Percentiles rank a stretch among this genome's conserved stretches.
Evolutionary conservation across 306 rosid species (phyloP).

Genomic region (Delonix regia): DNA sequence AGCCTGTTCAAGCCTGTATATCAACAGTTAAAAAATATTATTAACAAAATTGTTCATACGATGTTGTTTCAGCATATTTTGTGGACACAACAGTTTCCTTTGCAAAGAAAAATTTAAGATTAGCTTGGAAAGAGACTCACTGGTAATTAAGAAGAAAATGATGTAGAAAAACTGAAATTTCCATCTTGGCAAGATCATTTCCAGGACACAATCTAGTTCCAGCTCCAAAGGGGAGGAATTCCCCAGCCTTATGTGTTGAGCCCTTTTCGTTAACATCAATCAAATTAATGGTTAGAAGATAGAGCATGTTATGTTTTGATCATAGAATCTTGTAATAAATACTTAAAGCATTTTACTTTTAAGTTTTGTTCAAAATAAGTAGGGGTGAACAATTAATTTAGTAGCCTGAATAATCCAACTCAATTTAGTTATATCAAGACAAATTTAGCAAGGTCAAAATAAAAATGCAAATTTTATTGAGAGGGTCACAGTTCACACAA

Average conservation of each 20-base stretch:
- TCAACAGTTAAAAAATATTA: slow-evolving; percentile 15
- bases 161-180: slow-evolving; percentile 82
- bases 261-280: slow-evolving; percentile 31
- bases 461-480: too few species aligned
- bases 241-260: slow-evolving; percentile 66
- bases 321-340: too few species aligned
- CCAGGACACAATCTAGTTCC: slow-evolving; percentile 83
- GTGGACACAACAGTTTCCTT: not conserved
- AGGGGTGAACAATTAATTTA: too few species aligned
- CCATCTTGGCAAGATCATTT: slow-evolving; percentile 65
- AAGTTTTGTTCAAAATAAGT: not conserved
- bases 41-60: not conserved
- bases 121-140: slow-evolving; percentile 39
- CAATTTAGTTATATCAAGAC: too few species aligned
- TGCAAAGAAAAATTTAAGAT: not conserved
- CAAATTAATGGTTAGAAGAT: slow-evolving; percentile 9
- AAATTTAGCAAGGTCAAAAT: too few species aligned
- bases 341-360: too few species aligned
- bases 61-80: not conserved
- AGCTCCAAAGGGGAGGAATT: slow-evolving; percentile 88
- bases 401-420: too few species aligned
- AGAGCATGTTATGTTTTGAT: not conserved
- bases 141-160: slow-evolving; percentile 65
- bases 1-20: slow-evolving; percentile 58
- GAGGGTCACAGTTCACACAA: too few species aligned